Evolutionary conservation across 2,329 filamentous ascomycete species (phyloP), one percentile per base, ranked within the genome.

Genomic region (Aspergillus jensenii): DNA sequence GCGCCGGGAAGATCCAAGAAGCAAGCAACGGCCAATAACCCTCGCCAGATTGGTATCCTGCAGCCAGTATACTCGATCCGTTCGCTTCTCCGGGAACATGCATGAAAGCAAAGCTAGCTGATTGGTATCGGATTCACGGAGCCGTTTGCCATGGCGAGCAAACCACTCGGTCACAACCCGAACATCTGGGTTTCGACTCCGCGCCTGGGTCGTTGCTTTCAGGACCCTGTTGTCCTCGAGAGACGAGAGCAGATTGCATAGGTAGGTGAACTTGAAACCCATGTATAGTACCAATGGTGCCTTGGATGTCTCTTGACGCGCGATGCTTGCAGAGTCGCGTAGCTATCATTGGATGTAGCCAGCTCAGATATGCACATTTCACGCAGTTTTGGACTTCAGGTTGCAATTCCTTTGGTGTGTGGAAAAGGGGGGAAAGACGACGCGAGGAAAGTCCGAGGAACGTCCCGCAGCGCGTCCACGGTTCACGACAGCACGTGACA

Each of bases 1-100:
- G 27, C 82, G 79, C 14, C 90, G 83, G 3, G 82, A 84, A 3
- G 78, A 75, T 1, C 88, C 86, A 23, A 96, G 80, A 4, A 82
- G 74, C n/a, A 93, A 79, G 19, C 85, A 84, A 33, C 87, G 83
- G 3, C 82, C 84, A 15, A 96, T 80, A n/a, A 90, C 83, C 52
- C 82, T 84, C 56, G 87, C 84, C 0, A 96, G 78, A 0, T 78
- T 80, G 6, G 66, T 68, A 31, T 84, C 78, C 67, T 90, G 85
- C 1, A 96, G 79, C 39, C 81, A 83, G 70, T 93, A 96, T 2
- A 93, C 89, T 27, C 91, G 84, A 68, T 96, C 91, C 3, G 86
- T 87, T 53, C 91, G 82, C 62, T 83, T 87, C 61, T 92, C 87
- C 0, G 92, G 91, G 0, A 96, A 82, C 0, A 97, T 74, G 3